Percentiles rank a stretch among this genome's conserved stretches.
Evolutionary conservation across 1,284 basidiomycete species (phyloP).

Genomic region (Porphyrellus sp.): DNA sequence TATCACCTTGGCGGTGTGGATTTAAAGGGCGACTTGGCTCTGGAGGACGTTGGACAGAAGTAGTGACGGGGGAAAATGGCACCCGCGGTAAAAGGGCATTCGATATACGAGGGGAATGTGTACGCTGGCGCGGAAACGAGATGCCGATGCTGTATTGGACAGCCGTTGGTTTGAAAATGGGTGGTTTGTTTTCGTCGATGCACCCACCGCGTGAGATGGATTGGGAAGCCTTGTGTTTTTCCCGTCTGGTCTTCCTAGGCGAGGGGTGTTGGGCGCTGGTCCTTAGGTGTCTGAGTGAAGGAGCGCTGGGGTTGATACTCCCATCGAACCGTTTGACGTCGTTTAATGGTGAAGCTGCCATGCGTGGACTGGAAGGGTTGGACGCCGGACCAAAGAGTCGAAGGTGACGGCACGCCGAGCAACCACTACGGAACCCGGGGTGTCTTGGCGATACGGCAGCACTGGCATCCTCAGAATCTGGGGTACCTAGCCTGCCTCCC

Average conservation of each 20-base stretch:
- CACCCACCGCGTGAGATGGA: background rate
- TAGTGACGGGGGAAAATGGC: background rate
- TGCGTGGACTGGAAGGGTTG: constrained; percentile 9
- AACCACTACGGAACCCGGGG: constrained; percentile 30
- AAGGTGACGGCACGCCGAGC: constrained; percentile 26
- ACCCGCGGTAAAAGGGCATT: constrained; percentile 1
- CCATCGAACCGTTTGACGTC: background rate
- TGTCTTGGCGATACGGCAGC: constrained; percentile 1
- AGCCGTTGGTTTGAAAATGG: background rate
- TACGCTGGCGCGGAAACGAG: constrained; percentile 18
- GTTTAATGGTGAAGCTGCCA: constrained; percentile 1
- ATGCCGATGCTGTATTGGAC: constrained; percentile 8
- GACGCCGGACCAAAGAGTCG: constrained; percentile 11
- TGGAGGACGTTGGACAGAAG: constrained; percentile 5
- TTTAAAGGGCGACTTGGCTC: constrained; percentile 5
- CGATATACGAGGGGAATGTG: constrained; percentile 14
- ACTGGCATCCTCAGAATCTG: constrained; percentile 20
- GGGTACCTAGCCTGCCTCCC: constrained; percentile 4
- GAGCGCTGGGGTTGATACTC: background rate
- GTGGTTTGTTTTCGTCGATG: constrained; percentile 25
- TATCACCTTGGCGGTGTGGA: constrained; percentile 17
- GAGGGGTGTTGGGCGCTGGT: background rate
- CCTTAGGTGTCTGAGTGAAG: background rate
- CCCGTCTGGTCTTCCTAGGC: constrained; percentile 8
- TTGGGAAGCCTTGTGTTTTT: constrained; percentile 1